These are phyloP conservation scores for Lactarius hengduanensis DNA, from an alignment of 768 basidiomycete genomes.

Conservation along the genomic window DNA sequence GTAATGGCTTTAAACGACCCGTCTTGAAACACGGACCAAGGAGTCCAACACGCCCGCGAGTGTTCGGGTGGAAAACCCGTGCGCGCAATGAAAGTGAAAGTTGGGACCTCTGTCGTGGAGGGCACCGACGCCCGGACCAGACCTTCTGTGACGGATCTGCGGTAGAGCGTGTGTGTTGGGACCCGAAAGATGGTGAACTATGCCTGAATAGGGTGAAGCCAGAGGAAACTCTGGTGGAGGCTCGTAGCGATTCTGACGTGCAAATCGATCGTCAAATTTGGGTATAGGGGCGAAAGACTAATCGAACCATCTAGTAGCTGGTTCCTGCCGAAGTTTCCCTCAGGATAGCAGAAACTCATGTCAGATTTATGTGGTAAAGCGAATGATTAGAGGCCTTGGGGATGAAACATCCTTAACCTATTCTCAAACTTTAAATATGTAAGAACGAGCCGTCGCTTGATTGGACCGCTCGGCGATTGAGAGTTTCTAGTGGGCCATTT, in stretches of 20 bases:
- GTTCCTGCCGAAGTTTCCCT: slow-evolving; percentile 91
- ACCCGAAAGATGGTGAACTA: slow-evolving; percentile 92
- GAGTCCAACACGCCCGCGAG: too few relatives aligned
- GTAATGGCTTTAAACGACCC: too few relatives aligned
- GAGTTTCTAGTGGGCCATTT: slow-evolving; percentile 73
- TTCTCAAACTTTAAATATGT: slow-evolving; percentile 70
- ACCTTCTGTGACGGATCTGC: slow-evolving; percentile 71
- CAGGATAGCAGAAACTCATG: slow-evolving; percentile 64
- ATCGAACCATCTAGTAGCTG: slow-evolving; percentile 94
- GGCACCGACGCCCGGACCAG: slow-evolving; percentile 74
- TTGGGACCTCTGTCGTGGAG: slow-evolving; percentile 47
- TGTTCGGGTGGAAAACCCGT: too few relatives aligned
- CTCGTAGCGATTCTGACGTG: slow-evolving; percentile 95
- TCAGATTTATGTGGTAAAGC: slow-evolving; percentile 66
- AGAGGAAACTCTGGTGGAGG: slow-evolving; percentile 96
- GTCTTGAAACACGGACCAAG: too few relatives aligned
- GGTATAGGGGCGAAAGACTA: slow-evolving; percentile 96
- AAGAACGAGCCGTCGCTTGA: slow-evolving; percentile 52
- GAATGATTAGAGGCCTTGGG: slow-evolving; percentile 92
- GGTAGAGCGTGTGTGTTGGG: slow-evolving; percentile 83
- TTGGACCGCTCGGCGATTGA: slow-evolving; percentile 55
- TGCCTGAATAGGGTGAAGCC: slow-evolving; percentile 89
- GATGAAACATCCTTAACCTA: slow-evolving; percentile 88
- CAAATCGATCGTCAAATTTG: slow-evolving; percentile 95
- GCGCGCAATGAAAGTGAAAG: too few relatives aligned